phyloP scores from a whole-genome alignment of 345 rosid genomes.

The Brassica juncea region DNA sequence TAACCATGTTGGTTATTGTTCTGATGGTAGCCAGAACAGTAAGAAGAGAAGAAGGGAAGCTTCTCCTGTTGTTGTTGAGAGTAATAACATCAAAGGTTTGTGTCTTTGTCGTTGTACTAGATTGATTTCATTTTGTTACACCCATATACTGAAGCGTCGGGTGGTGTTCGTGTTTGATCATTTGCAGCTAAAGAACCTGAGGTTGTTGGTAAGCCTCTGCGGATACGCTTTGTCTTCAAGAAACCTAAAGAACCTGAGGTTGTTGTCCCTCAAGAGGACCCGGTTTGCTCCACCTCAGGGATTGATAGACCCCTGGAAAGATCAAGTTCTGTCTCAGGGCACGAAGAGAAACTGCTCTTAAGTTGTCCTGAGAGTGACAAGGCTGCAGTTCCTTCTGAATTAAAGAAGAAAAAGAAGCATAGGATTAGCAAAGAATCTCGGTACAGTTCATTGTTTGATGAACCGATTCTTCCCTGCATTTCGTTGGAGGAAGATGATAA shows the following conservation, averaged over 20 bases:
- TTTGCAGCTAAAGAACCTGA: background rate
- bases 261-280: slow-evolving; percentile 13
- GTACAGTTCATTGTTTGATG: slow-evolving; percentile 45
- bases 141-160: background rate
- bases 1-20: slow-evolving; percentile 37
- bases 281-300: slow-evolving; percentile 40
- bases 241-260: slow-evolving; percentile 38
- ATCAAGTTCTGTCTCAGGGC: background rate
- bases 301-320: background rate
- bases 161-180: background rate
- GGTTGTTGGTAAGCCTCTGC: slow-evolving; percentile 50
- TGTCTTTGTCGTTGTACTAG: background rate
- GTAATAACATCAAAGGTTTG: slow-evolving; percentile 42
- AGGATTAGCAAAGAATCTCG: slow-evolving; percentile 22
- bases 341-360: background rate
- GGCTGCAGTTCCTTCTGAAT: background rate
- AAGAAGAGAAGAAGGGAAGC: slow-evolving; percentile 46
- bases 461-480: slow-evolving; percentile 47
- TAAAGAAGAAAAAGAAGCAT: slow-evolving; percentile 18
- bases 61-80: slow-evolving; percentile 21
- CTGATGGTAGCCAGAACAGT: slow-evolving; percentile 53
- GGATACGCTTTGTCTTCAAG: slow-evolving; percentile 49
- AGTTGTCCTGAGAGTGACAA: background rate
- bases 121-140: background rate
- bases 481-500: background rate